phyloP scores from a whole-genome alignment of 2,329 filamentous ascomycete species.

The Exophiala sideris region DNA sequence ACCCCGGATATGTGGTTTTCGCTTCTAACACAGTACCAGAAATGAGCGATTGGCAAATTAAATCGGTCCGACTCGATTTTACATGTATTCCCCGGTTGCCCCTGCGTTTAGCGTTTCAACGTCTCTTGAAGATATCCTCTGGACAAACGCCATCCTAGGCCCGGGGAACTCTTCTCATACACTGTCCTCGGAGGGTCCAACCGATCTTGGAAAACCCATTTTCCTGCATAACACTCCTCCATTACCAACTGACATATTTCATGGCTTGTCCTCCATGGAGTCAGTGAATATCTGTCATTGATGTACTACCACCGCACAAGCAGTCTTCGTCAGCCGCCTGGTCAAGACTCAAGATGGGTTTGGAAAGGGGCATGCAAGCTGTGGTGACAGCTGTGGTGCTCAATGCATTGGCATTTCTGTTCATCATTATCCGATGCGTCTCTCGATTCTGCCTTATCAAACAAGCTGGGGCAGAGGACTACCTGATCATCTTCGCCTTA shows the following conservation, averaged over 20 bases:
- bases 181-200: too few relatives aligned
- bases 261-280: too few relatives aligned
- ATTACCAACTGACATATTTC: too few relatives aligned
- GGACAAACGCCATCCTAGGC: too few relatives aligned
- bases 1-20: background rate
- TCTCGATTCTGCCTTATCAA: constrained; percentile 17
- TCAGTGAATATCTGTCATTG: too few relatives aligned
- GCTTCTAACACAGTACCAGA: background rate
- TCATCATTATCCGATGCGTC: constrained; percentile 17
- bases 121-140: too few relatives aligned
- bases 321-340: background rate
- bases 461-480: constrained; percentile 16
- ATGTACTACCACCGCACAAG: too few relatives aligned
- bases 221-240: too few relatives aligned
- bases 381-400: constrained; percentile 19
- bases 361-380: constrained; percentile 19
- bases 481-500: constrained; percentile 17
- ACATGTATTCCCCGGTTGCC: too few relatives aligned
- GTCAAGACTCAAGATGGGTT: constrained; percentile 9
- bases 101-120: too few relatives aligned
- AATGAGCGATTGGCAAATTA: background rate
- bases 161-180: too few relatives aligned
- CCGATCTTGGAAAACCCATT: too few relatives aligned
- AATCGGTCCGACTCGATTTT: background rate
- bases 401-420: constrained; percentile 14